phyloP scores from a whole-genome alignment of 345 rosid genomes.

The Ceriops zippeliana region DNA sequence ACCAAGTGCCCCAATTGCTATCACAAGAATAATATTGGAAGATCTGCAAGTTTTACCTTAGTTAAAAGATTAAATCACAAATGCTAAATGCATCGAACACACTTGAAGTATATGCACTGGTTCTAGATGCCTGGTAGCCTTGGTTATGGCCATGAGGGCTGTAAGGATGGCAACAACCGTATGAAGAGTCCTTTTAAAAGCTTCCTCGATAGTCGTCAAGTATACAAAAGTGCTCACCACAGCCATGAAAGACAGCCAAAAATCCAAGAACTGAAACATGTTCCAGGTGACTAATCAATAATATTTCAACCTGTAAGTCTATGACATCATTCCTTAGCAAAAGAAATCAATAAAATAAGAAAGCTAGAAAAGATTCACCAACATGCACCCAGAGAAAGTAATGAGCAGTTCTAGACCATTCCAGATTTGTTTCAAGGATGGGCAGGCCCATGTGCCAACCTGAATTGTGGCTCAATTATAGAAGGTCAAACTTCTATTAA shows the following conservation, averaged over 20 bases:
- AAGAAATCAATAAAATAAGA: not conserved
- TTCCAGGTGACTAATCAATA: conserved; percentile 17
- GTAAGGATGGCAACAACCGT: conserved; percentile 81
- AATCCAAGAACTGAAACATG: conserved; percentile 89
- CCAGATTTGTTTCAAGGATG: too few relatives aligned
- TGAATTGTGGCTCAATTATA: too few relatives aligned
- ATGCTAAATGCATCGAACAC: conserved; percentile 1
- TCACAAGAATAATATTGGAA: conserved; percentile 71
- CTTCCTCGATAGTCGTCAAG: conserved; percentile 69
- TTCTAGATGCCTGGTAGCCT: conserved; percentile 77
- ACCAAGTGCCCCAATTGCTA: conserved; percentile 73
- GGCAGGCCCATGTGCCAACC: too few relatives aligned
- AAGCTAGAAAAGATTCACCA: too few relatives aligned
- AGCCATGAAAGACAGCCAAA: conserved; percentile 99
- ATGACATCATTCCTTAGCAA: not conserved
- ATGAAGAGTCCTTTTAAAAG: conserved; percentile 71
- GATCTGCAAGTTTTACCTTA: conserved; percentile 45
- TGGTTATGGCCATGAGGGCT: conserved; percentile 82
- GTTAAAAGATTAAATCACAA: conserved; percentile 3
- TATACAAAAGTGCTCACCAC: conserved; percentile 83
- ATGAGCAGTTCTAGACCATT: too few relatives aligned
- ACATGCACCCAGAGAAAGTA: too few relatives aligned
- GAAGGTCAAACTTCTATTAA: too few relatives aligned
- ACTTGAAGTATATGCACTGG: conserved; percentile 17
- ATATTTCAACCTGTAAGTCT: conserved; percentile 13